A percentile compares a stretch with the other conserved stretches of the same genome.
phyloP scores from a whole-genome alignment of 495 filamentous ascomycete species.

The Penicillium maclennaniae region DNA sequence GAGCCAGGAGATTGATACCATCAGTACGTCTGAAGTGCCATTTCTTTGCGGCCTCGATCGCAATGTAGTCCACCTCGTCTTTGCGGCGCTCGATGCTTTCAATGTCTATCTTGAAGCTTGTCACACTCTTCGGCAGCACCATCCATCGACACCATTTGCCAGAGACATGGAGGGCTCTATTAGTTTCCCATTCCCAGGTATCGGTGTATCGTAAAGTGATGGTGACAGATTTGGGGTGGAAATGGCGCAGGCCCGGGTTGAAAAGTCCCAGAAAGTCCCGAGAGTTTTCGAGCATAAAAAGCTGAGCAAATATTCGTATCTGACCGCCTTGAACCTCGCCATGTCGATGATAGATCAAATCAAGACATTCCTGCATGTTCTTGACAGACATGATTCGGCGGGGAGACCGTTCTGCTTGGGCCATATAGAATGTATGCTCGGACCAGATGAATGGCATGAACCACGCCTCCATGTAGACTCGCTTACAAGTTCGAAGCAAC shows the following conservation, averaged over 20 bases:
- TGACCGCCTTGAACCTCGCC: constrained; percentile 5
- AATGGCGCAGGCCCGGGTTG: constrained; percentile 1
- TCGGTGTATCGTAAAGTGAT: constrained; percentile 32
- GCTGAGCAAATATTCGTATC: constrained; percentile 20
- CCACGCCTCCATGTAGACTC: constrained; percentile 26
- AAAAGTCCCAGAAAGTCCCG: constrained; percentile 15
- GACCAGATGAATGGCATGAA: constrained; percentile 25
- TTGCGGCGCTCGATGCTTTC: constrained; percentile 25
- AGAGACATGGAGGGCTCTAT: constrained; percentile 17
- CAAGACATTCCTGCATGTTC: constrained; percentile 9
- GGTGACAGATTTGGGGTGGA: constrained; percentile 18
- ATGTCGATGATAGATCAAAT: constrained; percentile 9
- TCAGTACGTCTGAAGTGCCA: constrained; percentile 29
- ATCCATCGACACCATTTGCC: constrained; percentile 19
- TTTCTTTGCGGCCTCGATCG: constrained; percentile 10
- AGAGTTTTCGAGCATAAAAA: constrained; percentile 17
- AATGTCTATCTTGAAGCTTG: constrained; percentile 23
- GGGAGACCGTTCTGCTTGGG: constrained; percentile 8
- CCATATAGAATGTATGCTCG: constrained; percentile 27
- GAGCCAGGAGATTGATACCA: background rate
- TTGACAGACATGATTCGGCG: background rate
- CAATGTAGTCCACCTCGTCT: constrained; percentile 24
- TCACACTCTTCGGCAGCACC: constrained; percentile 22
- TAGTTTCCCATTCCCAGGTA: constrained; percentile 27
- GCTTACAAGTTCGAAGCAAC: constrained; percentile 21